Evolutionary conservation across 2,329 filamentous ascomycete species (phyloP).

Genomic region (Beauveria brongniartii): DNA sequence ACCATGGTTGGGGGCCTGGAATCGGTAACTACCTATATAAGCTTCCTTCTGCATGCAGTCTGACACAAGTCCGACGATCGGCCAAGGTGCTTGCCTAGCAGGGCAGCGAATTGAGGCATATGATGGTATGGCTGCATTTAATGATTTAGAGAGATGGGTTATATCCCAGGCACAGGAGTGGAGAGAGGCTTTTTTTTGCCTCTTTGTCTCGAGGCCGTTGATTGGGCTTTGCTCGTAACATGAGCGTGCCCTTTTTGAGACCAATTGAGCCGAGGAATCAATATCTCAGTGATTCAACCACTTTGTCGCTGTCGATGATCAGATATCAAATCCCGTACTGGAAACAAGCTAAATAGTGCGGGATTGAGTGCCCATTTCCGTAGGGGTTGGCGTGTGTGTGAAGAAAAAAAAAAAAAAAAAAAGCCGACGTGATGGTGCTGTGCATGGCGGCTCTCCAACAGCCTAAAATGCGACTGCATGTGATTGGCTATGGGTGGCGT

Average conservation of each 20-base stretch:
- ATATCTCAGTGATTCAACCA: not conserved
- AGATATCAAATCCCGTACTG: not conserved
- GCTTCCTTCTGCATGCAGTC: not conserved
- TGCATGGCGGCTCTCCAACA: not conserved
- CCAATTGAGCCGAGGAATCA: not conserved
- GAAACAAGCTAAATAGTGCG: not conserved
- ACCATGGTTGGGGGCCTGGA: not conserved
- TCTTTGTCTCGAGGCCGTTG: not conserved
- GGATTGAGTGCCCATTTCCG: not conserved
- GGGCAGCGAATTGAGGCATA: not conserved
- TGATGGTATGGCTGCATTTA: too few species aligned
- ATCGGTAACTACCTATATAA: not conserved
- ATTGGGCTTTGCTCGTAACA: not conserved
- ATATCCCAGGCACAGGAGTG: not conserved
- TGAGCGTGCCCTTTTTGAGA: not conserved
- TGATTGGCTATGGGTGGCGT: not conserved
- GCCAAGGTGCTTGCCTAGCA: not conserved
- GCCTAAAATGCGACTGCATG: not conserved
- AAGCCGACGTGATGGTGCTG: not conserved
- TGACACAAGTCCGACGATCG: not conserved
- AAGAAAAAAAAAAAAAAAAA: not conserved
- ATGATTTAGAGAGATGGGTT: too few species aligned
- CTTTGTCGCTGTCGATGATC: not conserved
- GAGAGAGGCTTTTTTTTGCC: not conserved
- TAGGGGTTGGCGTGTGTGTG: not conserved